Conservation (phyloP, 2,329 filamentous ascomycete genomes). For the Paraconiothyrium sp. region DNA sequence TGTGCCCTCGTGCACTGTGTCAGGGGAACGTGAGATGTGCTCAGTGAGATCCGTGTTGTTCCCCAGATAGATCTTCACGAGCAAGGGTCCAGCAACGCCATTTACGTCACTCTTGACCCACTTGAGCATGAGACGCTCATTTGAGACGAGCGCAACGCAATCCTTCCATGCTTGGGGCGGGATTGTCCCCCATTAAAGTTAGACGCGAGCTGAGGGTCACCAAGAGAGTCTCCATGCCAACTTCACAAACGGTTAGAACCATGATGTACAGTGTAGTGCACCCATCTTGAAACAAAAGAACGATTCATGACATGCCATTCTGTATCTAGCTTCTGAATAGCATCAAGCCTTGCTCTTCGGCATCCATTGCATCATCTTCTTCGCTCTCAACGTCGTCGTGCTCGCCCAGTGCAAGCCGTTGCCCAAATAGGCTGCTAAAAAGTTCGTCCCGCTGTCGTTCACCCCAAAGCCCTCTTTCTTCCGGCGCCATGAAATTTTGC, state of each 20-base stretch:
- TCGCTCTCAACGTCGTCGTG: slow-evolving; percentile 50
- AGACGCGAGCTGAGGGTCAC: not conserved
- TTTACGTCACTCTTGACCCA: slow-evolving; percentile 7
- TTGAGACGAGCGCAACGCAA: not conserved
- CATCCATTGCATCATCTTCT: slow-evolving; percentile 48
- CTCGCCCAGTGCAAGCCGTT: slow-evolving; percentile 55
- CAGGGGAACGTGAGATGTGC: slow-evolving; percentile 4
- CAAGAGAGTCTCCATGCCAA: not conserved
- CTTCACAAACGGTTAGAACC: not conserved
- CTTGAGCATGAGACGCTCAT: not conserved
- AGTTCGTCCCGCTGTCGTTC: slow-evolving; percentile 76
- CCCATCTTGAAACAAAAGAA: not conserved
- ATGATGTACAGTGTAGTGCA: not conserved
- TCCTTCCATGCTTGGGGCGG: too few species aligned
- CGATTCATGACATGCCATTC: not conserved
- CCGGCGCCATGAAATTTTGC: slow-evolving; percentile 96
- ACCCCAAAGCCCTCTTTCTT: slow-evolving; percentile 83
- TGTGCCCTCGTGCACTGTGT: not conserved
- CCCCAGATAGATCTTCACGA: slow-evolving; percentile 7
- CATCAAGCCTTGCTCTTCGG: slow-evolving; percentile 49
- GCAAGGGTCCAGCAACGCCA: not conserved
- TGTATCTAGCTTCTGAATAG: slow-evolving; percentile 47
- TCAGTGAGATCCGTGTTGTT: slow-evolving; percentile 9
- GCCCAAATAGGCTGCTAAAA: slow-evolving; percentile 61
- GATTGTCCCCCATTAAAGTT: not conserved